Evolutionary conservation across 768 basidiomycete genomes (phyloP).

Genomic region (Saitozyma sp.): DNA sequence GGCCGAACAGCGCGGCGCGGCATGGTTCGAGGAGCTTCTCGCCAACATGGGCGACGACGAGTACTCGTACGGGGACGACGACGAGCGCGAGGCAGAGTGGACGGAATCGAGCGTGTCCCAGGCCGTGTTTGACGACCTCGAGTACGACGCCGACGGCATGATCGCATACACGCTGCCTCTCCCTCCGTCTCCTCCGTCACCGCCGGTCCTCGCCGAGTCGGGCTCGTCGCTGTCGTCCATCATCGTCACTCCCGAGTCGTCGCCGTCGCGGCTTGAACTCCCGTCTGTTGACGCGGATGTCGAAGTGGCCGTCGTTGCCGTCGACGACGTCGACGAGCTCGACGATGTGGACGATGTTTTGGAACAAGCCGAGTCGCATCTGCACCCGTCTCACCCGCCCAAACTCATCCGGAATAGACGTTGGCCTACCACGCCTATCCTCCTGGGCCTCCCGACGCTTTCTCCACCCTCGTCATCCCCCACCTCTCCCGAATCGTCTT

Average conservation of each 20-base stretch:
- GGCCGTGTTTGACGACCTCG: slow-evolving; percentile 18
- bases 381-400: no score
- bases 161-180: slow-evolving; percentile 29
- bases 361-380: background rate
- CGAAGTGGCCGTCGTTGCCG: slow-evolving; percentile 8
- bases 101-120: slow-evolving; percentile 26
- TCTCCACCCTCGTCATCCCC: slow-evolving; percentile 6
- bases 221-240: no score
- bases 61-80: slow-evolving; percentile 1
- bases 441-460: background rate
- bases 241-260: background rate
- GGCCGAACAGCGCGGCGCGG: slow-evolving; percentile 12
- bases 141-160: slow-evolving; percentile 21
- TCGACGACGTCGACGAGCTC: slow-evolving; percentile 17
- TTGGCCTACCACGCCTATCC: background rate
- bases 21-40: slow-evolving; percentile 43
- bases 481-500: background rate
- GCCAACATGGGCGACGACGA: slow-evolving; percentile 36
- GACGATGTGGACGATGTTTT: slow-evolving; percentile 2
- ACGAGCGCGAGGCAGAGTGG: slow-evolving; percentile 29
- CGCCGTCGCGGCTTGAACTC: background rate
- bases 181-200: slow-evolving; percentile 9
- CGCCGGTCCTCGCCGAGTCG: background rate
- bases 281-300: background rate
- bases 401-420: background rate